These are phyloP conservation scores for Globisporangium abappressorium DNA, from an alignment of 352 stramenopile species.

Conservation along the genomic window DNA sequence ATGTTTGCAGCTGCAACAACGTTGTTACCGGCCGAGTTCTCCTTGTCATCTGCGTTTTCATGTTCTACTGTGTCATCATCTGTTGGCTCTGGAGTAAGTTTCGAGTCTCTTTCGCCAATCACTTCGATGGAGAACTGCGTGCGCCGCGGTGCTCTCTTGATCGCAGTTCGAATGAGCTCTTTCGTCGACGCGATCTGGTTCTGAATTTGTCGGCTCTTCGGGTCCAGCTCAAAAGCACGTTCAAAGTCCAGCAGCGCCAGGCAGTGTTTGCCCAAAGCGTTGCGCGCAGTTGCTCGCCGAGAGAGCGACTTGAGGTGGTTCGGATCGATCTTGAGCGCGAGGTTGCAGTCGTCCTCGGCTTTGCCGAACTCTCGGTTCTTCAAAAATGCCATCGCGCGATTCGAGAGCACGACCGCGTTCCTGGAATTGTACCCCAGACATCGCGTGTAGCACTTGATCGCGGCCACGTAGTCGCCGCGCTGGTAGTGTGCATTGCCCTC, in stretches of 20 bases:
- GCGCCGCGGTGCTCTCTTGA: conserved; percentile 61
- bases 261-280: conserved; percentile 82
- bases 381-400: conserved; percentile 88
- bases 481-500: conserved; percentile 93
- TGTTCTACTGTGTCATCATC: background rate
- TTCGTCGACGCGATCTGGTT: conserved; percentile 55
- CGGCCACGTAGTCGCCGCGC: conserved; percentile 78
- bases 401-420: conserved; percentile 83
- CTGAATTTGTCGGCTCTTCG: conserved; percentile 67
- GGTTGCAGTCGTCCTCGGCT: conserved; percentile 89
- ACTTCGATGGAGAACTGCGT: conserved; percentile 50
- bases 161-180: conserved; percentile 60
- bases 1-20: background rate
- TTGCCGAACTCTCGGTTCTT: conserved; percentile 85
- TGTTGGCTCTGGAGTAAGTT: conserved; percentile 19
- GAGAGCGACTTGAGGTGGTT: conserved; percentile 85
- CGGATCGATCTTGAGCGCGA: conserved; percentile 74
- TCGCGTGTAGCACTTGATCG: conserved; percentile 88
- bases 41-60: conserved; percentile 4
- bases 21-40: conserved; percentile 11
- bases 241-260: conserved; percentile 85
- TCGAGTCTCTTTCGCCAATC: conserved; percentile 22
- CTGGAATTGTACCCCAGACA: conserved; percentile 69
- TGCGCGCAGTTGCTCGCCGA: conserved; percentile 81
- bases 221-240: conserved; percentile 52